Evolutionary conservation across 148 eudicot species (phyloP).

Genomic region (Drosera capensis): DNA sequence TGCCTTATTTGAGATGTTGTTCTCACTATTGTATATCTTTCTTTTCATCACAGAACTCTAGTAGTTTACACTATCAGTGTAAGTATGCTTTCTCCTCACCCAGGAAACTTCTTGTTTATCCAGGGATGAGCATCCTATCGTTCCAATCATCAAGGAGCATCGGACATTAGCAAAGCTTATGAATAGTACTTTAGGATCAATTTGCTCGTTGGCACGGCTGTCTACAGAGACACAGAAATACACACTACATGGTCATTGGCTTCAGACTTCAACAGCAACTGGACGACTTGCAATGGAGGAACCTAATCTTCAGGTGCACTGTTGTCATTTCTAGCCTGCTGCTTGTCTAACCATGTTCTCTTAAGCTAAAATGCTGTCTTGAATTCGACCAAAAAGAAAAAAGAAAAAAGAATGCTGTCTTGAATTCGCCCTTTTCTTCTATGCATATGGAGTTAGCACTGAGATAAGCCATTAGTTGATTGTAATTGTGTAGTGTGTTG

Average conservation of each 20-base stretch:
- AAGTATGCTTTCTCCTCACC: too few relatives aligned
- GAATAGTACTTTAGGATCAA: conserved; percentile 81
- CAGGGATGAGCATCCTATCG: conserved; percentile 94
- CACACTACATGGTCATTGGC: conserved; percentile 93
- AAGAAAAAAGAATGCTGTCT: too few relatives aligned
- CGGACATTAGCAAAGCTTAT: conserved; percentile 86
- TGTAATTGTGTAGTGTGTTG: conserved; percentile 58
- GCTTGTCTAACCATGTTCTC: background rate
- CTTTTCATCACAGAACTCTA: too few relatives aligned
- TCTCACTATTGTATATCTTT: background rate
- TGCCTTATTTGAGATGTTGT: too few relatives aligned
- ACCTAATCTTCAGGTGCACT: conserved; percentile 86
- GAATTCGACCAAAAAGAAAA: too few relatives aligned
- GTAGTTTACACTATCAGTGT: too few relatives aligned
- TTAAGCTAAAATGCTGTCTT: too few relatives aligned
- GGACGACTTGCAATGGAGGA: conserved; percentile 98
- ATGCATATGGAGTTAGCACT: too few relatives aligned
- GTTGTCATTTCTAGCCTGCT: background rate
- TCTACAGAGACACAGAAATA: conserved; percentile 70
- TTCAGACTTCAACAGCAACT: conserved; percentile 96
- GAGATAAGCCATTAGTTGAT: conserved; percentile 2
- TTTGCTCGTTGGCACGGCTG: conserved; percentile 70
- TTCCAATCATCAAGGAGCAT: conserved; percentile 87
- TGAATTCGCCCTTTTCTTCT: background rate
- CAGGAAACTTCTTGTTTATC: conserved; percentile 4